Percentiles rank a stretch among this genome's conserved stretches.
These are phyloP conservation scores for Trichosporon faecale DNA, from an alignment of 1,284 basidiomycete genomes.

Conservation along the genomic window DNA sequence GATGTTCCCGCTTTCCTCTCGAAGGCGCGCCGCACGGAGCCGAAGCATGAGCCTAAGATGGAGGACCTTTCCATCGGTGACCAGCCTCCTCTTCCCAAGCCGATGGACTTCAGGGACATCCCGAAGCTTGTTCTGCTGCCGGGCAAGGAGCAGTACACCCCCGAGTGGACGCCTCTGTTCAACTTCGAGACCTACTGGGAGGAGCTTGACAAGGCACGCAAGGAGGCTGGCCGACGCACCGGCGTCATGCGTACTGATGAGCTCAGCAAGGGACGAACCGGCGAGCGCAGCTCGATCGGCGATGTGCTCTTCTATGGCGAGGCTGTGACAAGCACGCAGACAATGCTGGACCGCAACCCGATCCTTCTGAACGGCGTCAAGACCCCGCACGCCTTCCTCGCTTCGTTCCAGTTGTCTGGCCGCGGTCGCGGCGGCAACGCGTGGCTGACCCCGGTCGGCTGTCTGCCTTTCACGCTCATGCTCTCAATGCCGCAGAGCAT, in stretches of 20 bases:
- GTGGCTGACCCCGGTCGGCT: slow-evolving; percentile 91
- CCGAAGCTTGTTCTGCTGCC: slow-evolving; percentile 44
- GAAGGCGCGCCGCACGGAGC: slow-evolving; percentile 36
- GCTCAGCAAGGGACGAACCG: slow-evolving; percentile 13
- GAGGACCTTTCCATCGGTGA: slow-evolving; percentile 26
- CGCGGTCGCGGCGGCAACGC: slow-evolving; percentile 84
- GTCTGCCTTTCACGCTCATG: slow-evolving; percentile 79
- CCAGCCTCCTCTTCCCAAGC: slow-evolving; percentile 56
- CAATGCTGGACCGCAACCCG: slow-evolving; percentile 89
- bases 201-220: slow-evolving; percentile 44
- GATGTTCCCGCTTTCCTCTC: slow-evolving; percentile 51
- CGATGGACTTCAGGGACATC: slow-evolving; percentile 43
- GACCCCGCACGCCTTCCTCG: slow-evolving; percentile 69
- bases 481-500: slow-evolving; percentile 61
- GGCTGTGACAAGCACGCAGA: slow-evolving; percentile 90
- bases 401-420: slow-evolving; percentile 81
- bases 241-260: slow-evolving; percentile 35
- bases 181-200: slow-evolving; percentile 52
- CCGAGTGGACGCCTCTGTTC: slow-evolving; percentile 54
- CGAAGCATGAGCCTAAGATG: slow-evolving; percentile 34
- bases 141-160: slow-evolving; percentile 33
- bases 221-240: slow-evolving; percentile 32
- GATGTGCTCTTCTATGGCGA: slow-evolving; percentile 81
- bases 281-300: slow-evolving; percentile 56
- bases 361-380: slow-evolving; percentile 68